phyloP scores from a whole-genome alignment of 495 filamentous ascomycete genomes.

The Gamarada debralockiae region DNA sequence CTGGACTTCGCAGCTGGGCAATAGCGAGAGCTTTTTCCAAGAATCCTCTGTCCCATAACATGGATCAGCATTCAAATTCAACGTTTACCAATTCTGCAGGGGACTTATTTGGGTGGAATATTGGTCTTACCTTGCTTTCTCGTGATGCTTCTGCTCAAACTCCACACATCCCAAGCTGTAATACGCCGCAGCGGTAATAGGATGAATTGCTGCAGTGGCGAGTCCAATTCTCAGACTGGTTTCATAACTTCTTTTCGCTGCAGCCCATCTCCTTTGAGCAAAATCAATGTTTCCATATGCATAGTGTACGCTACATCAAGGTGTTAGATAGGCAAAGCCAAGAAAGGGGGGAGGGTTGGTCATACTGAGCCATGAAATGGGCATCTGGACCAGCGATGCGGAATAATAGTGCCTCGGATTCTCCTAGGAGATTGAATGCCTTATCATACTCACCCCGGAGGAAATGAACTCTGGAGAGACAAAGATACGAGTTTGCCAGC shows the following conservation, averaged over 20 bases:
- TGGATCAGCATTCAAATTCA: too few relatives aligned
- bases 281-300: slow-evolving; percentile 17
- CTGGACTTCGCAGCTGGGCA: slow-evolving; percentile 14
- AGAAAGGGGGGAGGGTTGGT: background rate
- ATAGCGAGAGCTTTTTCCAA: slow-evolving; percentile 19
- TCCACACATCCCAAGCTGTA: slow-evolving; percentile 15
- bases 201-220: slow-evolving; percentile 9
- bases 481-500: slow-evolving; percentile 15
- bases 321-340: background rate
- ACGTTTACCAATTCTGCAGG: too few relatives aligned
- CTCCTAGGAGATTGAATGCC: slow-evolving; percentile 5
- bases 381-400: slow-evolving; percentile 9
- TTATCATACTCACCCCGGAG: slow-evolving; percentile 5
- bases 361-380: slow-evolving; percentile 18
- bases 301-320: slow-evolving; percentile 12
- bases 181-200: slow-evolving; percentile 13
- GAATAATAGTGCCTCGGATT: slow-evolving; percentile 17
- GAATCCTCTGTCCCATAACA: background rate
- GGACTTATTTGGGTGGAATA: too few relatives aligned
- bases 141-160: background rate
- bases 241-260: slow-evolving; percentile 7
- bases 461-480: slow-evolving; percentile 15
- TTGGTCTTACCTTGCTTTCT: background rate
- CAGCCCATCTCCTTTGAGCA: slow-evolving; percentile 8
- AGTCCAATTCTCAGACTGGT: slow-evolving; percentile 7